Evolutionary conservation across 257 asterid genomes (phyloP).

Genomic region (Paraleonurus japonicus): DNA sequence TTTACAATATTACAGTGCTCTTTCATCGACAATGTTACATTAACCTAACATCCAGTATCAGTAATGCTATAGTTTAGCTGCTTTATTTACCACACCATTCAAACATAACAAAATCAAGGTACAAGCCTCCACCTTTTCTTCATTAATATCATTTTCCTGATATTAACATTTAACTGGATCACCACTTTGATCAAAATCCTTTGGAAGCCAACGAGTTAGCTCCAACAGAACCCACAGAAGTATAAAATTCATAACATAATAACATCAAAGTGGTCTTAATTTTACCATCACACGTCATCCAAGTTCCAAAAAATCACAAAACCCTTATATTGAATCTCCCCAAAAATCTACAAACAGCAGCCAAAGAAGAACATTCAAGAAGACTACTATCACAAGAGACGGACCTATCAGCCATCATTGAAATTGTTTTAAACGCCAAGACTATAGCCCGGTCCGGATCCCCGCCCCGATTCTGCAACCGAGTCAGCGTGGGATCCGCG

Average conservation of each 20-base stretch:
- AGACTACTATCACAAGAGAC: constrained; percentile 11
- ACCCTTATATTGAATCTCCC: no score
- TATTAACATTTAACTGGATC: no score
- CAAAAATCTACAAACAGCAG: neutral
- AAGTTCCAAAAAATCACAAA: neutral
- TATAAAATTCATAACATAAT: neutral
- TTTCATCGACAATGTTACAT: neutral
- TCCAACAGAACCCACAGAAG: neutral
- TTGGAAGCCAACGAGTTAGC: neutral
- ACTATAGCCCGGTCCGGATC: constrained; percentile 88
- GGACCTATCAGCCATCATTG: constrained; percentile 94
- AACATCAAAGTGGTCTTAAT: neutral
- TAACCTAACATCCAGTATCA: neutral
- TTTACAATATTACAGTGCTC: neutral
- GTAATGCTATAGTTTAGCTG: neutral
- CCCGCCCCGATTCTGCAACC: constrained; percentile 90
- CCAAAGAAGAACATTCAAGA: neutral
- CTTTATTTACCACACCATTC: neutral
- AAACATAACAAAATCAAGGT: constrained; percentile 3
- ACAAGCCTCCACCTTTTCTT: no score
- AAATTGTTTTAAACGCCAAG: constrained; percentile 74
- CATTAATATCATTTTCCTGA: no score
- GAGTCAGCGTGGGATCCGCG: constrained; percentile 60
- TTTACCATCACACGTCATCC: neutral
- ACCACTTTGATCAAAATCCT: constrained; percentile 14